Evolutionary conservation across 2,329 filamentous ascomycete species (phyloP).

Genomic region (Aspergillus sp.): DNA sequence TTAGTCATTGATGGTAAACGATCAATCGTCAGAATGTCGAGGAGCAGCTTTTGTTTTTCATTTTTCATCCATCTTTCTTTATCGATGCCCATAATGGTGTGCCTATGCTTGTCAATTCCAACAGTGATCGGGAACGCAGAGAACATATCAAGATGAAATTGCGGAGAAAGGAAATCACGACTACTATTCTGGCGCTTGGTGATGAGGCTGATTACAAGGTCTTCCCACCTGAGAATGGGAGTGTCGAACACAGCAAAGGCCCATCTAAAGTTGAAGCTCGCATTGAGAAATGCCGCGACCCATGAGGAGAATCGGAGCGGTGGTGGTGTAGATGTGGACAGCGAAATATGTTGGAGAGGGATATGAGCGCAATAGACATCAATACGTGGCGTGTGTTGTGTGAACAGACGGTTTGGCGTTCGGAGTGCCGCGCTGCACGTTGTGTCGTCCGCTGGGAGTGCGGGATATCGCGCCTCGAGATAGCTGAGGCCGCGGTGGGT

Average conservation of each 20-base stretch:
- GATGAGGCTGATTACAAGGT: constrained; percentile 18
- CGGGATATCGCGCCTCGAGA: constrained; percentile 29
- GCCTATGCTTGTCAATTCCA: no score
- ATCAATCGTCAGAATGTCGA: constrained; percentile 21
- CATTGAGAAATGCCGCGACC: neutral
- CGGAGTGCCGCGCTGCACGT: constrained; percentile 21
- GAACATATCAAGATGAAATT: no score
- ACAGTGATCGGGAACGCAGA: no score
- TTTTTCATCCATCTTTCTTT: neutral
- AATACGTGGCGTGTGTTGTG: constrained; percentile 24
- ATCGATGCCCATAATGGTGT: no score
- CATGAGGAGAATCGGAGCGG: no score
- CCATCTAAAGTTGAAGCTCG: constrained; percentile 24
- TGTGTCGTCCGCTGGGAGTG: constrained; percentile 10
- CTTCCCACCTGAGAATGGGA: constrained; percentile 19
- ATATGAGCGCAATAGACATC: constrained; percentile 28
- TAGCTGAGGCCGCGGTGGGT: constrained; percentile 21
- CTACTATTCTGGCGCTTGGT: neutral
- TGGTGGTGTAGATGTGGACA: neutral
- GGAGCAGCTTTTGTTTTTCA: constrained; percentile 16
- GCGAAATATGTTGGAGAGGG: constrained; percentile 7
- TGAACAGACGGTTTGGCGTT: constrained; percentile 15
- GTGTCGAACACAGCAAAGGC: constrained; percentile 21
- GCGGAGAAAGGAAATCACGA: no score
- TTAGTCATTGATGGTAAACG: constrained; percentile 8